Evolutionary conservation across 2,329 filamentous ascomycete genomes (phyloP).

Genomic region (Aureobasidium sp.): DNA sequence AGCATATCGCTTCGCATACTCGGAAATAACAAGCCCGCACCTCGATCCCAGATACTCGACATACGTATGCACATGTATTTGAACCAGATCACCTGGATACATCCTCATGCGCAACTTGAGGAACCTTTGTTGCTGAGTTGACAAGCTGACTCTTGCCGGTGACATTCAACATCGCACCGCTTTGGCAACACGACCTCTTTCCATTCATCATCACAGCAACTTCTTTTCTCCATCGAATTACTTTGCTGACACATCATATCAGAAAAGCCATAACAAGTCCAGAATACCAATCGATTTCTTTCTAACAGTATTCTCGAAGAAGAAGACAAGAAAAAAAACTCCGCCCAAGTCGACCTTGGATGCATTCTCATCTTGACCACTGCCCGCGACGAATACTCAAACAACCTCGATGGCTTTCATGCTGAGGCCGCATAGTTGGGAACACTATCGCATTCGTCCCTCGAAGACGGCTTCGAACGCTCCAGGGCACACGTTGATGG

Average conservation of each 20-base stretch:
- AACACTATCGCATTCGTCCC: neutral
- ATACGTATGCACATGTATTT: neutral
- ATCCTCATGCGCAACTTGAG: neutral
- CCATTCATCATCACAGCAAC: neutral
- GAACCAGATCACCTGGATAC: neutral
- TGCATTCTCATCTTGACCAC: neutral
- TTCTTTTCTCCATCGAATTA: neutral
- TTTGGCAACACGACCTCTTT: neutral
- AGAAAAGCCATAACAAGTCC: neutral
- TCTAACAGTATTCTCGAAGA: neutral
- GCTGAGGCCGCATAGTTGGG: neutral
- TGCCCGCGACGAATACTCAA: neutral
- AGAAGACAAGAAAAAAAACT: neutral
- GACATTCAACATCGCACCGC: neutral
- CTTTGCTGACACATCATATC: neutral
- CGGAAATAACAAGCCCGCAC: neutral
- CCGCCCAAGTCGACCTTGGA: neutral
- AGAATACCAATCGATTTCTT: neutral
- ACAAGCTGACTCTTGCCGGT: neutral
- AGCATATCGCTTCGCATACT: neutral
- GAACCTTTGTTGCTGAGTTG: no score
- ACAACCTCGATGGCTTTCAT: neutral
- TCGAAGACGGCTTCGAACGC: neutral
- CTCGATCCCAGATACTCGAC: neutral
- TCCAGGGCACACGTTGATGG: neutral